Base-by-base conservation (phyloP, 257 asterid species). In the Catharanthus roseus region DNA sequence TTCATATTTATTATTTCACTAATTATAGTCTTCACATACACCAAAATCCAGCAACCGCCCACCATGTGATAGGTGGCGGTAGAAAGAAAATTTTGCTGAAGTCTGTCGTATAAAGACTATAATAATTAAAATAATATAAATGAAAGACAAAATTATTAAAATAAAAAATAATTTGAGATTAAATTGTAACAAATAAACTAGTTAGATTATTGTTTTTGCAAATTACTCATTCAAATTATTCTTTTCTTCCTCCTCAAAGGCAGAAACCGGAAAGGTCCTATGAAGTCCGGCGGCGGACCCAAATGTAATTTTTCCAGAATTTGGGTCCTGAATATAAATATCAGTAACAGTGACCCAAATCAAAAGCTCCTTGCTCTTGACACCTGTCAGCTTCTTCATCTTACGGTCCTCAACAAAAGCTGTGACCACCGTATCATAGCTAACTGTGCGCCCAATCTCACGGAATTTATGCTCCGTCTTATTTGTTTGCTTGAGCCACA, bases 311-410 rank as follows among this genome's bases (percentile, higher is more conserved):
- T 76, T 76, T 18, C 68, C 72, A 4, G 75, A 63, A 49, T 23
- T 47, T 1, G 68, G 75, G 31, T 76, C 80, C 68, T 44, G 61
- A 47, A 70, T 70, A 5, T 62, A 76, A 21, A 76, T 76, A 57
- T 76, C 80, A 24, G 18, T 38, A 57, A 76, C 23, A 10, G 80
- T 76, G 6, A 76, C 71, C 80, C 80, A 76, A n/a, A 76, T 53
- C 44, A 76, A 18, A 9, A 76, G 54, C 68, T 76, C 80, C 80
- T 70, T 70, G 29, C 75, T 70, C 68, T 76, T 76, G 5, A 76
- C 76, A 0, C 80, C 76, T 5, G 75, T 76, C 7, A 76, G 50
- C 66, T 51, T 71, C 68, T 76, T 76, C 75, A 76, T 76, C 72
- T 54, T 49, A 21, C 72, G 76, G 39, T 76, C 75, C 63, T 76